Percentiles rank a stretch among this genome's conserved stretches.
These are phyloP conservation scores for Neostapfia colusana DNA, from an alignment of 176 grass and related monocot species.

Conservation along the genomic window DNA sequence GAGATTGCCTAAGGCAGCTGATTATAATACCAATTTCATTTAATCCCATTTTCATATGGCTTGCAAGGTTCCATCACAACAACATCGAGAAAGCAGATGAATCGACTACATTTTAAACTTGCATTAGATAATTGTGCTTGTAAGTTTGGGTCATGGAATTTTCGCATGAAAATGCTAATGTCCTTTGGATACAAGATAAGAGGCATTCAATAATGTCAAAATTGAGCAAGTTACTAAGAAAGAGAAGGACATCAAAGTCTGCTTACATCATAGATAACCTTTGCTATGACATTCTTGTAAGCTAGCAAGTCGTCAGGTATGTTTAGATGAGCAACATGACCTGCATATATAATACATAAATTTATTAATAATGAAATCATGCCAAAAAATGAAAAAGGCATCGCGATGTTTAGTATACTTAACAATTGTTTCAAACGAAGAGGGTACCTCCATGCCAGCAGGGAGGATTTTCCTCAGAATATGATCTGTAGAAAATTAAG, in stretches of 20 bases:
- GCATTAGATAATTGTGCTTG: background rate
- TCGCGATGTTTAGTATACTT: conserved; percentile 50
- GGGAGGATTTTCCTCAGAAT: conserved; percentile 89
- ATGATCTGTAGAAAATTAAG: conserved; percentile 61
- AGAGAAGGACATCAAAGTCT: background rate
- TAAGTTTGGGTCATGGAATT: background rate
- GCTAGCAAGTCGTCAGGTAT: conserved; percentile 75
- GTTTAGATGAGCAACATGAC: conserved; percentile 99
- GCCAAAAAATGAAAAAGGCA: conserved; percentile 3
- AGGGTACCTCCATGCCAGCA: conserved; percentile 76
- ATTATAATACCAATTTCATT: conserved; percentile 16
- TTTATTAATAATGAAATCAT: conserved; percentile 31
- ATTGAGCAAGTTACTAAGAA: conserved; percentile 18
- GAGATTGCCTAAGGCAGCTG: background rate
- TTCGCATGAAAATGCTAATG: background rate
- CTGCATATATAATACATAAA: conserved; percentile 50
- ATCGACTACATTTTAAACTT: background rate
- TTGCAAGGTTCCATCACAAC: background rate
- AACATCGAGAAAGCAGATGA: background rate
- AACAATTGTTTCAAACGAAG: conserved; percentile 99
- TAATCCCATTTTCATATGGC: conserved; percentile 16
- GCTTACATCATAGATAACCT: conserved; percentile 97
- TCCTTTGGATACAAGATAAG: background rate
- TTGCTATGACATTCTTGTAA: conserved; percentile 83
- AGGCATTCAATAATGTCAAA: background rate